Evolutionary conservation across 2,329 filamentous ascomycete species (phyloP), one percentile per base, ranked within the genome.

Genomic region (Plenodomus lindquistii): DNA sequence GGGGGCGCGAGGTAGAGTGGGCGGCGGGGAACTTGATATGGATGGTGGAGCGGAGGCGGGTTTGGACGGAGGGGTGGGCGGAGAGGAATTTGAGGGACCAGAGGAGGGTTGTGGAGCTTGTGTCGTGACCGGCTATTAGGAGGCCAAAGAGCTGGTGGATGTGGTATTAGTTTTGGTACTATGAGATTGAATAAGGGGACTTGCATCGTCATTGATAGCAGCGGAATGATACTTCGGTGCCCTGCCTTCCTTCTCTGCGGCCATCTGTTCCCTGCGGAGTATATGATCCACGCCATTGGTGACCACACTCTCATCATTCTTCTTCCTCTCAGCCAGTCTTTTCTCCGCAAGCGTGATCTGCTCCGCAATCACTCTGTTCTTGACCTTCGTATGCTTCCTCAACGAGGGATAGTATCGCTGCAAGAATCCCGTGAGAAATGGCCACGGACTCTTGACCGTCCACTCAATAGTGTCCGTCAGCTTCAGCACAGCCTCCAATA

Each of bases 51-150:
- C 75, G 72, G 0, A 78, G 61, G 20, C 62, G 69, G n/a, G 41
- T 41, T 42, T 78, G 76, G 1, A 63, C 60, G 15, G 50, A 46
- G 13, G 59, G 71, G 37, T 73, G 54, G 22, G 57, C 59, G n/a
- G 69, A 60, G 4, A 78, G 64, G 44, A 62, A 60, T 42, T 78
- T 78, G 9, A 77, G 36, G 1, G 54, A 67, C 75, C 76, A 78
- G 27, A 54, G 51, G 0, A 78, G 54, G 0, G 74, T 74, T 7
- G 71, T 75, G 10, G 72, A 66, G 0, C 73, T 77, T 0, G 77
- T 79, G 40, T 80, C 76, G 48, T 78, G 73, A n/a, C 76, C 78
- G 40, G 73, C 71, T n/a, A 73, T 49, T 2, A 73, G 50, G 48
- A 71, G 70, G 2, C 65, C 69, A 31, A 67, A 70, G 1, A 72